Evolutionary conservation across 2,329 filamentous ascomycete genomes (phyloP), one percentile per base, ranked within the genome.

Genomic region (Hypoxylon sp.): DNA sequence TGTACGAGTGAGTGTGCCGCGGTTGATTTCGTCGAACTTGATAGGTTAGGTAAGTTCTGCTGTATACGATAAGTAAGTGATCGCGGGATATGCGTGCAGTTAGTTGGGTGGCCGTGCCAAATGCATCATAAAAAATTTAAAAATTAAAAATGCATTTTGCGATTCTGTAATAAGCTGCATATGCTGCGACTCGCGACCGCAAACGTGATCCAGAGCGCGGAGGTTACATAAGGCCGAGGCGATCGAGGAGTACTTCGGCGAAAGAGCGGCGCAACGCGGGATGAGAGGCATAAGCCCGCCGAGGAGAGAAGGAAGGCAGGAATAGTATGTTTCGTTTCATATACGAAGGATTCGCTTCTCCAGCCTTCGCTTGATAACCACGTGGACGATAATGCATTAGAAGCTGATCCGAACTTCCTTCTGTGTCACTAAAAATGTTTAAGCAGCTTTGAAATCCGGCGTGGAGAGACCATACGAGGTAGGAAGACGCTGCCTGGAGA

Each of bases 101-200:
- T n/a, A 22, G 18, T 26, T 22, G 16, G 28, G 28, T 44, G 36
- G 52, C 24, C 16, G 36, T 50, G 51, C 42, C 26, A 22, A 6
- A 44, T 52, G 26, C 26, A 22, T 40, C 20, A 50, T 44, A 32
- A n/a, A 56, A 11, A 26, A 6, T 26, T 26, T 44, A 7, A 40
- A 48, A 48, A n/a, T n/a, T n/a, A n/a, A n/a, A 16, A 44, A 18
- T 57, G 42, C 36, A 45, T 44, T 38, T 42, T 55, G 38, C 33
- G 26, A 55, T 18, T 42, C 30, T 24, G 48, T 24, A 32, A 54
- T 68, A 68, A 63, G 58, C 65, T 20, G 44, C 62, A 65, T 59
- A 52, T 56, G 40, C 6, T 33, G 26, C 40, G 36, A 33, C 32
- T 48, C 22, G 57, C 42, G 24, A 30, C 18, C 8, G 22, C 16